phyloP scores from a whole-genome alignment of 2,329 filamentous ascomycete genomes.

The Pestalotiopsis sp. region DNA sequence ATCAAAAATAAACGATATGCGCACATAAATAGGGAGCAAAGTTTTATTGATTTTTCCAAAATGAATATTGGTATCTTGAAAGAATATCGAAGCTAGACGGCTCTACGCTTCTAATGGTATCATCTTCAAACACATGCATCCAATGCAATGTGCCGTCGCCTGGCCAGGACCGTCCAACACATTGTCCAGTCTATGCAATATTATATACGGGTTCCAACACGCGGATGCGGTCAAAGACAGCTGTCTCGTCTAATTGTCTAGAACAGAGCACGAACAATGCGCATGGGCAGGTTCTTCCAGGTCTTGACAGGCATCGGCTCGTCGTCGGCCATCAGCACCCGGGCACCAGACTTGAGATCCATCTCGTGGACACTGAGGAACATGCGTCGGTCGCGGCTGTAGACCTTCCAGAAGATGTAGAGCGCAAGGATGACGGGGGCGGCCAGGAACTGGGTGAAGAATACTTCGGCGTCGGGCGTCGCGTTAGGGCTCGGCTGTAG shows the following conservation, averaged over 20 bases:
- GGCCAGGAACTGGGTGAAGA: slow-evolving; percentile 64
- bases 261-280: slow-evolving; percentile 36
- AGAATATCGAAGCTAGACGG: neutral
- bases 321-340: slow-evolving; percentile 54
- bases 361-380: slow-evolving; percentile 61
- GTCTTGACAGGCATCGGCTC: slow-evolving; percentile 33
- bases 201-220: neutral
- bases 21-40: neutral
- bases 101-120: slow-evolving; percentile 1
- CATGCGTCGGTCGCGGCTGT: slow-evolving; percentile 52
- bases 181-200: neutral
- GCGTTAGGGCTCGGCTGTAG: slow-evolving; percentile 35
- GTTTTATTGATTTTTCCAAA: neutral
- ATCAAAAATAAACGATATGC: no score
- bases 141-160: neutral
- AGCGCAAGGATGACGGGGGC: slow-evolving; percentile 56
- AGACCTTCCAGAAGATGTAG: slow-evolving; percentile 70
- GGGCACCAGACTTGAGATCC: slow-evolving; percentile 62
- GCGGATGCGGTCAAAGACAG: neutral
- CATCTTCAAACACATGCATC: neutral
- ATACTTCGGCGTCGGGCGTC: slow-evolving; percentile 44
- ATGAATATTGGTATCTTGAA: slow-evolving; percentile 7
- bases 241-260: slow-evolving; percentile 22
- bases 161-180: neutral
- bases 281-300: slow-evolving; percentile 37